Evolutionary conservation across 2,329 filamentous ascomycete genomes (phyloP).

Genomic region (Alternaria sp.): DNA sequence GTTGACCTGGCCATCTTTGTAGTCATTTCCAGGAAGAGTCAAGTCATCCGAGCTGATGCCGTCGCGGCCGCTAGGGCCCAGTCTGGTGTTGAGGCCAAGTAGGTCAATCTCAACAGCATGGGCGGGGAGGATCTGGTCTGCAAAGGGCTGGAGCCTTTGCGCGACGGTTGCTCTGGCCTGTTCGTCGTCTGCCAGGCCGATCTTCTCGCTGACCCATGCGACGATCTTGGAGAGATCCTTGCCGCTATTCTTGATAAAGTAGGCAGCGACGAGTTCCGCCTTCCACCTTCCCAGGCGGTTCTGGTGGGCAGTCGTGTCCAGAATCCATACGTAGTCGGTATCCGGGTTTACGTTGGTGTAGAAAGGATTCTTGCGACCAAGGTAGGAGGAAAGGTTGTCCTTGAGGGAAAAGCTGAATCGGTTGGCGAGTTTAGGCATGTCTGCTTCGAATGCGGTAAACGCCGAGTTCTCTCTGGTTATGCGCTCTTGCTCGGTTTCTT

Average conservation of each 20-base stretch:
- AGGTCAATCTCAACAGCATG: constrained; percentile 73
- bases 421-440: constrained; percentile 47
- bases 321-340: constrained; percentile 82
- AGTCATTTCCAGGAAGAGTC: constrained; percentile 59
- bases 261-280: constrained; percentile 82
- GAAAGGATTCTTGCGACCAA: constrained; percentile 53
- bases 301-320: constrained; percentile 87
- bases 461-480: constrained; percentile 40
- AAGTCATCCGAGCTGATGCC: constrained; percentile 72
- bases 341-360: constrained; percentile 61
- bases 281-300: constrained; percentile 67
- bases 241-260: constrained; percentile 77
- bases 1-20: constrained; percentile 46
- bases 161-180: constrained; percentile 67
- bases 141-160: constrained; percentile 76
- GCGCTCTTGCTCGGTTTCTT: constrained; percentile 47
- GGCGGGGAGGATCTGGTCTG: constrained; percentile 77
- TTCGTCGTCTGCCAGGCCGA: constrained; percentile 66
- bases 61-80: constrained; percentile 75
- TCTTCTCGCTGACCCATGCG: constrained; percentile 71
- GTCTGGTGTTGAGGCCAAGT: constrained; percentile 47
- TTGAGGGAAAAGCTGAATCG: constrained; percentile 50
- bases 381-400: constrained; percentile 52
- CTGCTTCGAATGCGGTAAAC: constrained; percentile 49
- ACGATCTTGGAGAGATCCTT: constrained; percentile 73